Evolutionary conservation across 1,139 yeast species (phyloP).

Genomic region (Meyerozyma carpophila): DNA sequence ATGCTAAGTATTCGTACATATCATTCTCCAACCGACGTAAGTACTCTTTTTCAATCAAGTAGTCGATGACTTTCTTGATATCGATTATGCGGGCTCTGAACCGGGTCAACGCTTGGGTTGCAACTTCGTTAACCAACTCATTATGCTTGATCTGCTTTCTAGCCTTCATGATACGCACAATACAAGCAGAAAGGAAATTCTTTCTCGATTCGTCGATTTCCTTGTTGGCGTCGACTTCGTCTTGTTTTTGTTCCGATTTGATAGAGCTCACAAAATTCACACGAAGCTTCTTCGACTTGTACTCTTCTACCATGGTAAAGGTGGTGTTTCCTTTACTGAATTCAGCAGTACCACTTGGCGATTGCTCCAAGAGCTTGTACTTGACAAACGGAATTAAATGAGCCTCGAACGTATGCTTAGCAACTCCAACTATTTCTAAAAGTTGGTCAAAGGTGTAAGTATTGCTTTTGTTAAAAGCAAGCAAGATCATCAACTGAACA

Average conservation of each 20-base stretch:
- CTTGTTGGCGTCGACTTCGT: slow-evolving; percentile 75
- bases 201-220: slow-evolving; percentile 86
- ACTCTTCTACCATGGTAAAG: slow-evolving; percentile 73
- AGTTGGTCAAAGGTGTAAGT: slow-evolving; percentile 59
- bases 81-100: slow-evolving; percentile 83
- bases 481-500: slow-evolving; percentile 79
- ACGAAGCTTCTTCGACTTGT: slow-evolving; percentile 77
- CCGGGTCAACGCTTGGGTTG: slow-evolving; percentile 78
- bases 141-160: slow-evolving; percentile 76
- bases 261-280: slow-evolving; percentile 83
- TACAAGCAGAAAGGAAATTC: slow-evolving; percentile 83
- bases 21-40: slow-evolving; percentile 72
- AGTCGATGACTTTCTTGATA: slow-evolving; percentile 82
- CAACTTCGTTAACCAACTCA: slow-evolving; percentile 79
- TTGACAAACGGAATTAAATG: slow-evolving; percentile 76
- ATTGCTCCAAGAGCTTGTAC: slow-evolving; percentile 66
- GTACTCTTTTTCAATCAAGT: slow-evolving; percentile 80
- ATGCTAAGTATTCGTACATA: slow-evolving; percentile 77
- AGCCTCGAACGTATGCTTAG: slow-evolving; percentile 61
- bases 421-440: slow-evolving; percentile 61
- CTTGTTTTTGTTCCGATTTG: slow-evolving; percentile 70
- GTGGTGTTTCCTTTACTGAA: slow-evolving; percentile 49
- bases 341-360: slow-evolving; percentile 49
- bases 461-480: slow-evolving; percentile 68
- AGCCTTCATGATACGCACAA: slow-evolving; percentile 95